A percentile compares a stretch with the other conserved stretches of the same genome.
phyloP scores from a whole-genome alignment of 1,284 basidiomycete genomes.

The Xanthoconium separans region DNA sequence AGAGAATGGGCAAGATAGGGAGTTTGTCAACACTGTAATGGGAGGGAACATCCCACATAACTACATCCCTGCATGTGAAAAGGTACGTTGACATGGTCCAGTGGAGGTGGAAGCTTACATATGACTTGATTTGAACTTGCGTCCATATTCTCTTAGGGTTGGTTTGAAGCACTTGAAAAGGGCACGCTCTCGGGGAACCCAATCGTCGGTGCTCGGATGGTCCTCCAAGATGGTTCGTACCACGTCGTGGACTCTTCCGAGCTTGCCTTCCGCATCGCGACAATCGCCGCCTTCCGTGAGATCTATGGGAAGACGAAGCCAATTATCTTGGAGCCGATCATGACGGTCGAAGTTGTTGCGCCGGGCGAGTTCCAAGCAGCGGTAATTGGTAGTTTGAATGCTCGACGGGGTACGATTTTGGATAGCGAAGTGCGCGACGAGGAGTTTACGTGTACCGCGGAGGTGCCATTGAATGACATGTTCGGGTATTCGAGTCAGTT shows the following conservation, averaged over 20 bases:
- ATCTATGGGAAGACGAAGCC: conserved; percentile 78
- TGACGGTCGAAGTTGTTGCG: conserved; percentile 97
- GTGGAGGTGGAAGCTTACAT: neutral
- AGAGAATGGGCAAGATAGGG: conserved; percentile 60
- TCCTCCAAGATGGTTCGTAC: conserved; percentile 89
- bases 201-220: conserved; percentile 85
- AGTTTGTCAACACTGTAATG: conserved; percentile 88
- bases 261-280: conserved; percentile 89
- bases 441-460: conserved; percentile 91
- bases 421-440: conserved; percentile 98
- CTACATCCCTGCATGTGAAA: conserved; percentile 95
- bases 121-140: neutral
- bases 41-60: conserved; percentile 90
- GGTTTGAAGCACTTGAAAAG: conserved; percentile 92
- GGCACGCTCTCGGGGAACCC: conserved; percentile 89
- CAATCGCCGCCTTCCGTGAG: conserved; percentile 93
- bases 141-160: conserved; percentile 59
- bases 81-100: conserved; percentile 47
- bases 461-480: conserved; percentile 98
- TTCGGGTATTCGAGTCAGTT: conserved; percentile 95
- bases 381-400: conserved; percentile 94
- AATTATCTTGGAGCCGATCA: conserved; percentile 94
- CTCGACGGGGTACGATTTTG: conserved; percentile 91
- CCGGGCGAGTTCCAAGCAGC: conserved; percentile 96
- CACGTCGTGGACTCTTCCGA: conserved; percentile 99